These are phyloP conservation scores for Microbotryum scabiosae DNA, from an alignment of 1,284 basidiomycete species.

Conservation along the genomic window DNA sequence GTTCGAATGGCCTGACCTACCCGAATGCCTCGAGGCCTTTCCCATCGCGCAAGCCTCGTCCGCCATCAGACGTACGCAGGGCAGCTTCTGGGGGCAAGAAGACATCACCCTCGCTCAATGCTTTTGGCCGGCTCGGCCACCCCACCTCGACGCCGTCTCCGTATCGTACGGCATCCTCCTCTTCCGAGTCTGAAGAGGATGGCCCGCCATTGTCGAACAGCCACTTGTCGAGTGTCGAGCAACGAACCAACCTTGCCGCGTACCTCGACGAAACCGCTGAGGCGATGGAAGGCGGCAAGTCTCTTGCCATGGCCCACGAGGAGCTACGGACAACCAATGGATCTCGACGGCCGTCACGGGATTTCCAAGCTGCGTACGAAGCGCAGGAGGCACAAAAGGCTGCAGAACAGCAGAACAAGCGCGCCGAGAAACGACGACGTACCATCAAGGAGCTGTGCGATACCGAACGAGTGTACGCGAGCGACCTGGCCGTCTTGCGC, in stretches of 20 bases:
- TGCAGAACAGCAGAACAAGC: slow-evolving; percentile 31
- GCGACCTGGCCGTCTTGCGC: slow-evolving; percentile 40
- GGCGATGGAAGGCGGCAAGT: slow-evolving; percentile 32
- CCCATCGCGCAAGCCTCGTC: too few relatives aligned
- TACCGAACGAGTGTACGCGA: slow-evolving; percentile 40
- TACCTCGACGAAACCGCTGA: slow-evolving; percentile 25
- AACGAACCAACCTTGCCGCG: slow-evolving; percentile 16
- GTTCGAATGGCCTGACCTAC: too few relatives aligned
- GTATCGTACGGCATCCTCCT: background rate
- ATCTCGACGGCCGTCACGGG: too few relatives aligned
- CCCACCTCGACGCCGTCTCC: background rate
- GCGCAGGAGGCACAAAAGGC: slow-evolving; percentile 5
- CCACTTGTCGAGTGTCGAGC: background rate
- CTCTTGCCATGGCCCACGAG: slow-evolving; percentile 25
- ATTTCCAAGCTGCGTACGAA: background rate
- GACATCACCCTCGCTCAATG: too few relatives aligned
- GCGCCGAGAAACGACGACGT: slow-evolving; percentile 36
- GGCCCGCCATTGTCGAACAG: background rate
- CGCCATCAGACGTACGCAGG: too few relatives aligned
- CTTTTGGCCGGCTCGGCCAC: background rate
- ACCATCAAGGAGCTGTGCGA: slow-evolving; percentile 38
- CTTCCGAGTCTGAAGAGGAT: background rate
- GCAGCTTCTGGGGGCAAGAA: too few relatives aligned
- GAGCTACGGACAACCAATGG: background rate
- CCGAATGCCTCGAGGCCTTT: too few relatives aligned